Conservation (phyloP, 2,329 filamentous ascomycete genomes). For the Thielaviopsis euricoi region DNA sequence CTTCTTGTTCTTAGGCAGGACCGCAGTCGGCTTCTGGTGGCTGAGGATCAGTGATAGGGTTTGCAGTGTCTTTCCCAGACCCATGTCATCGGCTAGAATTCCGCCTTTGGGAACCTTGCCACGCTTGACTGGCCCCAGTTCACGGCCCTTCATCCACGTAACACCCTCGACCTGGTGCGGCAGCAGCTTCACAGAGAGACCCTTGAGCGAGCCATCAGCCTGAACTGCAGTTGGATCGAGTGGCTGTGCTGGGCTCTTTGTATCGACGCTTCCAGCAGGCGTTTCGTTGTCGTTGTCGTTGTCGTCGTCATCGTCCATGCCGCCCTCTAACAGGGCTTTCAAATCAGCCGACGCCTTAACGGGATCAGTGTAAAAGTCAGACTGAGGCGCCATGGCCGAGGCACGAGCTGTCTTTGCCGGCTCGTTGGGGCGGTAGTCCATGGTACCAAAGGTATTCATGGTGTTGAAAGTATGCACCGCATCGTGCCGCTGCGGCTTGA, state of each 20-base stretch:
- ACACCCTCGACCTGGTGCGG: slow-evolving; percentile 92
- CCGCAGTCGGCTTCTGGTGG: slow-evolving; percentile 47
- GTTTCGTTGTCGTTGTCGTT: slow-evolving; percentile 24
- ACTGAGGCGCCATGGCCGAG: slow-evolving; percentile 14
- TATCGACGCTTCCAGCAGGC: not conserved
- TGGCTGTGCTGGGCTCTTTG: not conserved
- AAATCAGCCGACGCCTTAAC: slow-evolving; percentile 58
- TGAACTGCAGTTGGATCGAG: slow-evolving; percentile 3
- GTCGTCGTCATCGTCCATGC: slow-evolving; percentile 58
- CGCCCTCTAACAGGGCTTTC: slow-evolving; percentile 67
- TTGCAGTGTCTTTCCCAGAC: slow-evolving; percentile 89
- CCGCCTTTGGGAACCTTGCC: slow-evolving; percentile 76
- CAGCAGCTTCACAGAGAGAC: slow-evolving; percentile 72
- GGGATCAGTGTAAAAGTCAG: slow-evolving; percentile 50
- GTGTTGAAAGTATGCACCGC: not conserved
- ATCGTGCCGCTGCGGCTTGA: not conserved
- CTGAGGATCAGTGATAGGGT: slow-evolving; percentile 75
- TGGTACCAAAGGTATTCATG: slow-evolving; percentile 9
- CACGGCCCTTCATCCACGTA: slow-evolving; percentile 86
- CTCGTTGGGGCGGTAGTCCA: slow-evolving; percentile 2
- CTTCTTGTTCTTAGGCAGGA: slow-evolving; percentile 39
- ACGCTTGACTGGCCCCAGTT: slow-evolving; percentile 70
- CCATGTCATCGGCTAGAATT: slow-evolving; percentile 95
- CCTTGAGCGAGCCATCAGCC: slow-evolving; percentile 40
- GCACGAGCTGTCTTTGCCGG: slow-evolving; percentile 3